Evolutionary conservation across 148 eudicot genomes (phyloP).

Genomic region (Mesembryanthemum crystallinum): DNA sequence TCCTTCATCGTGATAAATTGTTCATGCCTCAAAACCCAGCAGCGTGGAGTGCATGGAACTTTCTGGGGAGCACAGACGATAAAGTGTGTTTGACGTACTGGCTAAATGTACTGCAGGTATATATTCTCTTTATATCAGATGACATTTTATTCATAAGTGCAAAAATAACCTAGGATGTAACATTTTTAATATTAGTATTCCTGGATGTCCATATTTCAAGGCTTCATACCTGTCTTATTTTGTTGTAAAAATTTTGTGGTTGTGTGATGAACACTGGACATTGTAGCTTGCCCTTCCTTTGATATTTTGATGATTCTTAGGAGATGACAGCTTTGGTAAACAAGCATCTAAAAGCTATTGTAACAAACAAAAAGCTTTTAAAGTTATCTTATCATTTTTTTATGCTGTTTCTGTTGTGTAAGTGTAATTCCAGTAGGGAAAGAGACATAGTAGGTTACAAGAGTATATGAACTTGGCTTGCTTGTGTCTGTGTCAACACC

Average conservation of each 20-base stretch:
- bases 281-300: not conserved
- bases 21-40: conserved; percentile 83
- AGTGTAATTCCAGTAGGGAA: not conserved
- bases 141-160: not conserved
- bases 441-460: not conserved
- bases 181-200: no score
- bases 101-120: conserved; percentile 95
- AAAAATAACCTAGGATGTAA: not conserved
- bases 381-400: no score
- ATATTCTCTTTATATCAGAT: not conserved
- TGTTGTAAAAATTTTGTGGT: not conserved
- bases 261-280: no score
- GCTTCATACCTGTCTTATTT: no score
- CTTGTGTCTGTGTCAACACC: not conserved
- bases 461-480: not conserved
- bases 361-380: no score
- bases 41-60: conserved; percentile 99
- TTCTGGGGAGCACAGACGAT: conserved; percentile 60
- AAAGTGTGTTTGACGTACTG: conserved; percentile 90
- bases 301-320: no score
- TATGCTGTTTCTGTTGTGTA: no score
- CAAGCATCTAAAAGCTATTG: no score
- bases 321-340: no score
- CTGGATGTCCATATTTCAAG: no score
- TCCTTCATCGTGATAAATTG: conserved; percentile 71